Evolutionary conservation across 2,329 filamentous ascomycete species (phyloP).

Genomic region (Chaetomium strumarium): DNA sequence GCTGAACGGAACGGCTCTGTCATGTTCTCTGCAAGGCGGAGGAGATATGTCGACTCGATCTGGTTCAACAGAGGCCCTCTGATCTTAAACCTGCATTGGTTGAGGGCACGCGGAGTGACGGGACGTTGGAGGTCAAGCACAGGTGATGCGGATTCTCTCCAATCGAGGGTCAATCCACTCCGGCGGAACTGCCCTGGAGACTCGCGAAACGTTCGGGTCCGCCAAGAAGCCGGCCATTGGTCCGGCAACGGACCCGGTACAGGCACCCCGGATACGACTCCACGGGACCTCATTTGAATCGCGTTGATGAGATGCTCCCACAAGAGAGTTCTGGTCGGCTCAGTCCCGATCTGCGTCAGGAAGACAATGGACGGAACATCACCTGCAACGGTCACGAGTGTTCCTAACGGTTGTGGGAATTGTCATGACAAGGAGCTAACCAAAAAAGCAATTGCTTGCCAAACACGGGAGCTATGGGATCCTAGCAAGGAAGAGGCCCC

Average conservation of each 20-base stretch:
- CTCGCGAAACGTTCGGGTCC: constrained; percentile 1
- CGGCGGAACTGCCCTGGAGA: constrained; percentile 1
- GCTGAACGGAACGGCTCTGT: no score
- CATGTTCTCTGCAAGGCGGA: no score
- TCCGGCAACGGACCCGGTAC: constrained; percentile 2
- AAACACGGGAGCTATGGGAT: no score
- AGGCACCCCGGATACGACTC: neutral
- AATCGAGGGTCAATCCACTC: constrained; percentile 3
- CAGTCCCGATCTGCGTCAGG: neutral
- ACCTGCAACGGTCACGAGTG: no score
- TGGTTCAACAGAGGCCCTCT: no score
- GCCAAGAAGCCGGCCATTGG: constrained; percentile 12
- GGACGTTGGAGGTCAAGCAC: neutral
- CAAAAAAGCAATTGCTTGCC: no score
- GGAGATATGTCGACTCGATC: no score
- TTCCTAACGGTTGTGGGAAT: no score
- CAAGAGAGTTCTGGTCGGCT: neutral
- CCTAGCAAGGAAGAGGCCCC: no score
- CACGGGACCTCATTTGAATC: constrained; percentile 2
- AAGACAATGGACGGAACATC: neutral
- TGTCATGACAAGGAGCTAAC: no score
- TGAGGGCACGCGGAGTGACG: no score
- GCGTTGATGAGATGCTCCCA: neutral
- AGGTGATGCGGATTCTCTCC: neutral
- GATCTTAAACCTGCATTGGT: no score